Base-by-base conservation (phyloP, 140 eudicot species). In the Erigeron philadelphicus region DNA sequence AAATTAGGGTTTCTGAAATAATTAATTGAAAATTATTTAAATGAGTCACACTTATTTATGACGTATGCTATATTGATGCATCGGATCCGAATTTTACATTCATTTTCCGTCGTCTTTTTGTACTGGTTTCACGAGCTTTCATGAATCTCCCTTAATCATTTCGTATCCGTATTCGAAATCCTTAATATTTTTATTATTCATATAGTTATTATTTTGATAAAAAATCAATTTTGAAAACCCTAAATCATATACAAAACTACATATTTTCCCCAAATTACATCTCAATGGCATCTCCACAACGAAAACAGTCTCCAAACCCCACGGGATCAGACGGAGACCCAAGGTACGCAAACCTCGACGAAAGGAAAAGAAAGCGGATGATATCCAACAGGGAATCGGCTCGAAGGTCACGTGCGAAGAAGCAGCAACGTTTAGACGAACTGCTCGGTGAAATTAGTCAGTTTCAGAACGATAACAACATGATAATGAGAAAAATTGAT, bases 61-160 rank as follows among this genome's bases (percentile, higher is more conserved):
- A 79, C 81, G 75, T 76, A 45, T 64, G 60, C 80, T 21, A 71
- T 86, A 70, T 64, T 79, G 55, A 78, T 90, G 88, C 95, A 78
- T 43, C 75, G 95, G 16, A 86, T 88, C 65, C 86, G 98, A 13
- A 82, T 88, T 46, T 86, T 92, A 6, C 98, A 92, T 72, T 92
- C 98, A 0, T 92, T 92, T 59, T 92, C 98, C 46, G 96, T 92
- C 41, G 96, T 92, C 0, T 92, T 84, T 52, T 95, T 92, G 61
- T 81, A 92, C 90, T 84, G 95, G 95, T 92, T 92, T 78, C 89
- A 92, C 82, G 88, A 82, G 75, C 85, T 92, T 67, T 92, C 98
- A 81, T 91, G 86, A 86, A 78, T 66, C 54, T 58, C 68, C 77
- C 79, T 63, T 53, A n/a, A 1, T 52, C 1, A 8, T 16, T 47